Evolutionary conservation across 169 alveolate genomes (phyloP), one percentile per base, ranked within the genome.

Genomic region (Plasmodium sp.): DNA sequence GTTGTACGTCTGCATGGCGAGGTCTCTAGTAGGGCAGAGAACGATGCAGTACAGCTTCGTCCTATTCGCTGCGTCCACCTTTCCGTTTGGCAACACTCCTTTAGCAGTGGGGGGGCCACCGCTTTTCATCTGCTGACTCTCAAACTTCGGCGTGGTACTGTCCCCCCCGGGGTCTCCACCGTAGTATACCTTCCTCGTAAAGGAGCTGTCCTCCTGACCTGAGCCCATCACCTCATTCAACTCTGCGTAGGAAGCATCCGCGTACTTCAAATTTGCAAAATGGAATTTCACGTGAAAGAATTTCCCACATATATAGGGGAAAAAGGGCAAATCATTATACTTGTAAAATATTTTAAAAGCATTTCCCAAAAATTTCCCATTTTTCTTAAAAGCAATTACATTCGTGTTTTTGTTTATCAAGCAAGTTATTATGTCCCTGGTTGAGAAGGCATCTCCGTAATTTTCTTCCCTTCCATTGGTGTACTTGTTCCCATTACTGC

Each of bases 1-100:
- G 31, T 94, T 92, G n/a, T 96, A 96, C 16, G 96, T 96, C 80
- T 96, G 98, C 80, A 95, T 95, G 2, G 98, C 98, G 71, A 96
- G 94, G 71, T 96, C 98, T 48, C 97, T 92, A 18, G 98, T 96
- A 34, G 98, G 96, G 16, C 96, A 94, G 73, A 96, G 85, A 71
- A 96, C 96, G 3, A 96, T 96, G 84, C 98, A 96, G 10, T 96
- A 96, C 85, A 96, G 33, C 36, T 95, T 93, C 34, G 93, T 95
- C 10, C 72, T 95, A 80, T 96, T 88, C 27, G 43, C 67, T 41
- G 72, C 83, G 18, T 81, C 74, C 18, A 54, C n/a, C 67, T 22
- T 51, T 5, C 34, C 16, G 71, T 41, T 82, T 45, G 7, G 14
- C 22, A 54, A 36, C 16, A 14, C 39, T 7, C 51, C n/a, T 7